phyloP scores from a whole-genome alignment of 345 rosid genomes.

The Euclidium syriacum region DNA sequence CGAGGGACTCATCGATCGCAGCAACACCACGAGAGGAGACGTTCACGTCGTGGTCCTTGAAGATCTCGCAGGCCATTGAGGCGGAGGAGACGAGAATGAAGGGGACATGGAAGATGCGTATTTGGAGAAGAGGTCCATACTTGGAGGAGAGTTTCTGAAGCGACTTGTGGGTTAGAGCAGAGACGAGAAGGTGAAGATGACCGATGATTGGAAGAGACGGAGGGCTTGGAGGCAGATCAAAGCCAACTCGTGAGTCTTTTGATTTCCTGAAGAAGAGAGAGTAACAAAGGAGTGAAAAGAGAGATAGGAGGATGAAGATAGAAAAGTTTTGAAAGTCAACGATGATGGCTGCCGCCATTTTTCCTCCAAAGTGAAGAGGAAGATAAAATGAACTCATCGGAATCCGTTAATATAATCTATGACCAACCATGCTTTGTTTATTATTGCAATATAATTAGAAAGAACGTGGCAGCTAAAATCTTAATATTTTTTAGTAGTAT shows the following conservation, averaged over 20 bases:
- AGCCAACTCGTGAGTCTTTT: not conserved
- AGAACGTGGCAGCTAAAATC: no score
- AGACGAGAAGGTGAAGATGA: constrained; percentile 18
- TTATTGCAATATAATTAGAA: no score
- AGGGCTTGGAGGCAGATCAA: constrained; percentile 14
- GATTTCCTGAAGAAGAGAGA: not conserved
- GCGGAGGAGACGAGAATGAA: constrained; percentile 17
- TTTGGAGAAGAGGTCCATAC: constrained; percentile 14
- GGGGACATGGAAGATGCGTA: constrained; percentile 2
- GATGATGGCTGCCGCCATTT: not conserved
- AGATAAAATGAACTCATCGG: no score
- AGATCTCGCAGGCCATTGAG: constrained; percentile 14
- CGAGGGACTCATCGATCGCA: not conserved
- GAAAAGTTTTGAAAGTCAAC: not conserved
- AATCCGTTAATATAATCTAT: no score
- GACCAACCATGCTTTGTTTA: no score
- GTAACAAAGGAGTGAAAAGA: not conserved
- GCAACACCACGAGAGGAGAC: not conserved
- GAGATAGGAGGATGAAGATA: not conserved
- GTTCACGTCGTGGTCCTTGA: not conserved
- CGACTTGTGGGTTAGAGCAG: not conserved
- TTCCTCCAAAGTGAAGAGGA: not conserved
- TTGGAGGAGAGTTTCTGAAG: constrained; percentile 7
- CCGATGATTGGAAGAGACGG: constrained; percentile 16
- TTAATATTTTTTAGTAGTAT: no score